A percentile compares a stretch with the other conserved stretches of the same genome.
Evolutionary conservation across 257 asterid genomes (phyloP).

Genomic region (Scutellaria galericulata): DNA sequence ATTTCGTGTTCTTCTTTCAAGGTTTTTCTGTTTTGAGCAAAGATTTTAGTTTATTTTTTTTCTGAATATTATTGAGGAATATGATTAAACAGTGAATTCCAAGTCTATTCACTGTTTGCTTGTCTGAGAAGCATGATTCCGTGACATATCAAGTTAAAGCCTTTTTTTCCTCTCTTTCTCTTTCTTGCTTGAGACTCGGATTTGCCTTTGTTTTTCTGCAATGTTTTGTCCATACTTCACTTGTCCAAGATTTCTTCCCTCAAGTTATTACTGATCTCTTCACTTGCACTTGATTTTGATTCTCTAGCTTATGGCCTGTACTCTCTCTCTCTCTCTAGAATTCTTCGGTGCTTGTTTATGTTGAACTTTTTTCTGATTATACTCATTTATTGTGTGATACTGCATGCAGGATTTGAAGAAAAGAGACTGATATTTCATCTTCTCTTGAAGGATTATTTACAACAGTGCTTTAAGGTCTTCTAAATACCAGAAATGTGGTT

Average conservation of each 20-base stretch:
- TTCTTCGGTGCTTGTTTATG: background rate
- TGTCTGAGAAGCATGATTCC: constrained; percentile 41
- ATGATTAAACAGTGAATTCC: constrained; percentile 43
- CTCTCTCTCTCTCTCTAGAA: constrained; percentile 19
- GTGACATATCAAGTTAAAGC: background rate
- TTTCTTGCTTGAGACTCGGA: constrained; percentile 38
- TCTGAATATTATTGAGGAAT: constrained; percentile 28
- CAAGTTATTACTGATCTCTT: background rate
- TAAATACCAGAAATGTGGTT: background rate
- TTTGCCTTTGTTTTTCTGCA: constrained; percentile 13
- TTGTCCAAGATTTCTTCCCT: constrained; percentile 25
- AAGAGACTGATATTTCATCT: too few species aligned
- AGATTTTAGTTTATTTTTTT: constrained; percentile 17
- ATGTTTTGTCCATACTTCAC: constrained; percentile 33
- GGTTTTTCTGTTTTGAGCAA: constrained; percentile 35
- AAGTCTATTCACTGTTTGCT: constrained; percentile 44
- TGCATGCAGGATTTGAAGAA: constrained; percentile 32
- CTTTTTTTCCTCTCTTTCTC: constrained; percentile 24
- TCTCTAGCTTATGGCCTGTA: background rate
- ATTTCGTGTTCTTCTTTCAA: constrained; percentile 28
- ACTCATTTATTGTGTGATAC: background rate
- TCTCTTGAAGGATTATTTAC: background rate
- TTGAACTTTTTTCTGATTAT: background rate
- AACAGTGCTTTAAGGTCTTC: background rate
- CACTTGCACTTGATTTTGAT: constrained; percentile 18